Evolutionary conservation across 345 rosid genomes (phyloP).

Genomic region (Dovyalis caffra): DNA sequence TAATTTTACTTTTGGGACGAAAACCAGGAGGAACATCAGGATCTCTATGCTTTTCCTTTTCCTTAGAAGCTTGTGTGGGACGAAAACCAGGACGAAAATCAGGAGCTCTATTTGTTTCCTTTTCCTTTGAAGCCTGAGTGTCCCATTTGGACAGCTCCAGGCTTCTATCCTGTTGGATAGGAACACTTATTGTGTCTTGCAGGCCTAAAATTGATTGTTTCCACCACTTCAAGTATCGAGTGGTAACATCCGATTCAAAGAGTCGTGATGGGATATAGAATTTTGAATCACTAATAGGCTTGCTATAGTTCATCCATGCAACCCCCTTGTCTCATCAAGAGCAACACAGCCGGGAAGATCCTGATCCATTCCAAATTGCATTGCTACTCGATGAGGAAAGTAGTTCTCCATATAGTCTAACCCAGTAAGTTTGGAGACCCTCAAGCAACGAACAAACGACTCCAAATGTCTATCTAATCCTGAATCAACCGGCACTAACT

Average conservation of each 20-base stretch:
- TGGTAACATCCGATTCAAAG: constrained; percentile 31
- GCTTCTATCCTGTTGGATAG: neutral
- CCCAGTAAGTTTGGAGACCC: constrained; percentile 43
- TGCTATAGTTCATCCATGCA: constrained; percentile 41
- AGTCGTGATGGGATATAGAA: constrained; percentile 42
- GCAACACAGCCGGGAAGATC: constrained; percentile 33
- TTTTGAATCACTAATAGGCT: constrained; percentile 24
- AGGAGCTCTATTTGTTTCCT: too few relatives aligned
- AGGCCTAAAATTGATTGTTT: constrained; percentile 11
- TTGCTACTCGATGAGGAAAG: constrained; percentile 51
- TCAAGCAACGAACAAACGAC: constrained; percentile 19
- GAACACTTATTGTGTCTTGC: neutral
- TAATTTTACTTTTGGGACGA: constrained; percentile 7
- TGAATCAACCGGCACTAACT: neutral
- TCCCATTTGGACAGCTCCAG: too few relatives aligned
- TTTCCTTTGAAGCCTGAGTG: too few relatives aligned
- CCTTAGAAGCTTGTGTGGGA: neutral
- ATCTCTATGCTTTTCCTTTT: neutral
- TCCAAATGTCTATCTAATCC: neutral
- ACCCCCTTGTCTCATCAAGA: constrained; percentile 8
- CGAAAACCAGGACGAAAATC: too few relatives aligned
- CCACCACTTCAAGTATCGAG: constrained; percentile 49
- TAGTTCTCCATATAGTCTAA: constrained; percentile 31
- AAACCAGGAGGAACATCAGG: constrained; percentile 27
- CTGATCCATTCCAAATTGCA: constrained; percentile 69